phyloP scores from a whole-genome alignment of 345 rosid species.

The Lepidium didymum region DNA sequence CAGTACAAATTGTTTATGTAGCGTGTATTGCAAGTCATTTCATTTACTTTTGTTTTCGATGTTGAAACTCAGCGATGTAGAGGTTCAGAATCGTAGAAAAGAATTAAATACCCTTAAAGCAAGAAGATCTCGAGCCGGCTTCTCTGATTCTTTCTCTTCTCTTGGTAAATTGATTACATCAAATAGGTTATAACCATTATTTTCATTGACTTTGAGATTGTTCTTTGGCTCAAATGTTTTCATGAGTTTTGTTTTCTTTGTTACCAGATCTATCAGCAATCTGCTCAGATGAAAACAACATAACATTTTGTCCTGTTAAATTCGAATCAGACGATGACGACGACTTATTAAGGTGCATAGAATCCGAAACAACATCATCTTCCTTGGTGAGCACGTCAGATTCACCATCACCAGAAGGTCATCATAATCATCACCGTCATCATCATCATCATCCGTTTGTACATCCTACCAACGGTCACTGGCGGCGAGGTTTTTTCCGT shows the following conservation, averaged over 20 bases:
- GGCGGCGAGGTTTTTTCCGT: conserved; percentile 54
- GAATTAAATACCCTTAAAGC: conserved; percentile 14
- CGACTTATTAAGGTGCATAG: conserved; percentile 33
- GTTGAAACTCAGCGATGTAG: conserved; percentile 22
- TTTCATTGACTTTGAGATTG: not conserved
- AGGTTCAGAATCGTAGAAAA: conserved; percentile 26
- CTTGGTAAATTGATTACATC: conserved; percentile 30
- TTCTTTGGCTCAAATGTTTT: not conserved
- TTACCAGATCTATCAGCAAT: conserved; percentile 30
- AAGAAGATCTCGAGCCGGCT: conserved; percentile 40
- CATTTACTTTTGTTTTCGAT: not conserved
- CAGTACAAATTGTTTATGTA: not conserved
- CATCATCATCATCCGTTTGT: conserved; percentile 9
- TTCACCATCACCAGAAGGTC: conserved; percentile 32
- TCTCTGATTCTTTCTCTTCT: conserved; percentile 39
- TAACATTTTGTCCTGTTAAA: not conserved
- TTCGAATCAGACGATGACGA: conserved; percentile 32
- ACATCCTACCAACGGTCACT: conserved; percentile 22
- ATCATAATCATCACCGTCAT: not conserved
- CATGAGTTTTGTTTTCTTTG: not conserved
- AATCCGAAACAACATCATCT: conserved; percentile 35
- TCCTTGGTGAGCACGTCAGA: conserved; percentile 54
- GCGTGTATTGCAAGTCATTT: not conserved
- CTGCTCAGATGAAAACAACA: conserved; percentile 8
- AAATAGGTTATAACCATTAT: not conserved